Conservation (phyloP, 495 filamentous ascomycete species). For the Pyronema omphalodes region DNA sequence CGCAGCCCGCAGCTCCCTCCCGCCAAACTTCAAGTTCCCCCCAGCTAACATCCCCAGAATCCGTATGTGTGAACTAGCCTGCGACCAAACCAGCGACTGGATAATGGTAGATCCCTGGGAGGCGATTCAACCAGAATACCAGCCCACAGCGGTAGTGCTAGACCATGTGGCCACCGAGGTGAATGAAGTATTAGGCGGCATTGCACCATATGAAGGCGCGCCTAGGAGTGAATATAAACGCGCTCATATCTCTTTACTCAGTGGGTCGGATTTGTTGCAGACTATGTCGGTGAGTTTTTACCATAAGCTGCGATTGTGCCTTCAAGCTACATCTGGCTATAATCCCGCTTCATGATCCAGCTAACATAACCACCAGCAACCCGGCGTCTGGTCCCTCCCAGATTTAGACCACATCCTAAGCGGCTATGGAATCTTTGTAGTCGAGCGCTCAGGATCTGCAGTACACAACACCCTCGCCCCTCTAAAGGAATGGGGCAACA, state of each 20-base stretch:
- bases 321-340: background rate
- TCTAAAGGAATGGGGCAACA: conserved; percentile 35
- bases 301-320: too few species aligned
- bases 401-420: conserved; percentile 82
- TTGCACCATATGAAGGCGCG: conserved; percentile 44
- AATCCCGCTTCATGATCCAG: conserved; percentile 3
- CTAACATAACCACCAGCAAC: conserved; percentile 8
- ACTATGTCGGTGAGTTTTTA: conserved; percentile 44
- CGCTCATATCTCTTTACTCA: conserved; percentile 54
- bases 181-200: conserved; percentile 56
- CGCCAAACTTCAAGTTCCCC: background rate
- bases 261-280: conserved; percentile 70
- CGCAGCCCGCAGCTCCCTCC: conserved; percentile 14
- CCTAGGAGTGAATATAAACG: conserved; percentile 28
- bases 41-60: conserved; percentile 19
- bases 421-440: conserved; percentile 69
- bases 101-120: conserved; percentile 79
- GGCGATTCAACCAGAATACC: conserved; percentile 55
- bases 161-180: conserved; percentile 83
- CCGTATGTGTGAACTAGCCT: conserved; percentile 60
- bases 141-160: conserved; percentile 71
- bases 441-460: conserved; percentile 79
- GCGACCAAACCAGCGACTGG: conserved; percentile 55
- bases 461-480: conserved; percentile 63
- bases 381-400: conserved; percentile 57